Conservation (phyloP, 2,329 filamentous ascomycete species). For the Stromatinia cepivora region DNA sequence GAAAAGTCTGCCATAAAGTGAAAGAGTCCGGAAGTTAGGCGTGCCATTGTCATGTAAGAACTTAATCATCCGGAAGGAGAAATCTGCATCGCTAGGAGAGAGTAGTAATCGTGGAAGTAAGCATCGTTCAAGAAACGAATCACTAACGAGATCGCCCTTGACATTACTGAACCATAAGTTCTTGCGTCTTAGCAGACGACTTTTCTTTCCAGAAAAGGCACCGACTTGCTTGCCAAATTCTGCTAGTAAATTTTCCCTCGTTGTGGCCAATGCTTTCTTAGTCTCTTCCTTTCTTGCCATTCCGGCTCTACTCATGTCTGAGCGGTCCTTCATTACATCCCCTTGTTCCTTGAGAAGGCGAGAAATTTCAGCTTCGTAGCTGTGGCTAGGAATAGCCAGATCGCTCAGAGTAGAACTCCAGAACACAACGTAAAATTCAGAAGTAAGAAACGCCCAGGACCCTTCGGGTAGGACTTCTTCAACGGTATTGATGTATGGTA, state of each 20-base stretch:
- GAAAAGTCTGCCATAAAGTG: slow-evolving; percentile 82
- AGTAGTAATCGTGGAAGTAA: slow-evolving; percentile 84
- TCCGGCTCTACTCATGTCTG: slow-evolving; percentile 68
- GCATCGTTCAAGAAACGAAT: slow-evolving; percentile 83
- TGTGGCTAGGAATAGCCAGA: slow-evolving; percentile 70
- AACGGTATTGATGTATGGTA: slow-evolving; percentile 71
- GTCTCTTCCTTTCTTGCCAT: slow-evolving; percentile 67
- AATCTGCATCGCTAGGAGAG: slow-evolving; percentile 85
- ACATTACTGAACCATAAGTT: slow-evolving; percentile 72
- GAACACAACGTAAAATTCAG: slow-evolving; percentile 85
- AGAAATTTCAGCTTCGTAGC: slow-evolving; percentile 75
- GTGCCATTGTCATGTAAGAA: slow-evolving; percentile 83
- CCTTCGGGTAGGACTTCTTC: slow-evolving; percentile 59
- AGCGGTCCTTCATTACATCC: slow-evolving; percentile 67
- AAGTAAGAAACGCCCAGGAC: slow-evolving; percentile 68
- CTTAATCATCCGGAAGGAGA: slow-evolving; percentile 81
- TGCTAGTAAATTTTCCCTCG: slow-evolving; percentile 67
- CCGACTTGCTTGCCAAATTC: slow-evolving; percentile 72
- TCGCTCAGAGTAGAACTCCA: slow-evolving; percentile 89
- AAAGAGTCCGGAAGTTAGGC: slow-evolving; percentile 82
- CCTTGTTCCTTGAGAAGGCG: slow-evolving; percentile 66
- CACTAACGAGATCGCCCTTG: slow-evolving; percentile 67
- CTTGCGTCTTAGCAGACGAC: slow-evolving; percentile 73
- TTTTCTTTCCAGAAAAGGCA: slow-evolving; percentile 64
- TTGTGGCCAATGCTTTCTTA: slow-evolving; percentile 66